Percentiles rank a stretch among this genome's conserved stretches.
These are phyloP conservation scores for Neurospora sp. DNA, from an alignment of 495 filamentous ascomycete genomes.

Conservation along the genomic window DNA sequence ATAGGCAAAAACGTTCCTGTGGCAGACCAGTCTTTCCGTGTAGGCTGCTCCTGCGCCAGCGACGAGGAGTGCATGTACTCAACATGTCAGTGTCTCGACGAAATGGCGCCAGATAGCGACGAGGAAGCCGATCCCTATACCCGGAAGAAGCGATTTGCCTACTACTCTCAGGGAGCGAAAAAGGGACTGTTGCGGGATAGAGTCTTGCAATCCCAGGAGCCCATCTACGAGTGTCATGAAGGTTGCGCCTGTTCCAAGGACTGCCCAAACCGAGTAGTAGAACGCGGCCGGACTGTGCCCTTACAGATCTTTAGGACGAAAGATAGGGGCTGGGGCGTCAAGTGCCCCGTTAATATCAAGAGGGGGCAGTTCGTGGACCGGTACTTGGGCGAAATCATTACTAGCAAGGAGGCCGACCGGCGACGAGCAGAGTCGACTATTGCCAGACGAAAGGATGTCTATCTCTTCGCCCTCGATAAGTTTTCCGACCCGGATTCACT, in stretches of 20 bases:
- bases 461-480: conserved; percentile 82
- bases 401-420: conserved; percentile 51
- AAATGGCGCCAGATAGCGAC: conserved; percentile 32
- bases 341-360: conserved; percentile 54
- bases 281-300: conserved; percentile 61
- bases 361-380: conserved; percentile 79
- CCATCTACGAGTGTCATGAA: conserved; percentile 77
- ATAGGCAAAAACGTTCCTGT: conserved; percentile 34
- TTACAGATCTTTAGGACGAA: conserved; percentile 76
- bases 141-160: conserved; percentile 30
- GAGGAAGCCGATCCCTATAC: conserved; percentile 10
- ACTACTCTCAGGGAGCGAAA: conserved; percentile 31
- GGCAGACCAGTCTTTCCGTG: conserved; percentile 37
- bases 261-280: conserved; percentile 77
- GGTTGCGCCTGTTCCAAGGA: conserved; percentile 53
- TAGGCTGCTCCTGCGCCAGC: conserved; percentile 43
- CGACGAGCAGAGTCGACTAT: conserved; percentile 46
- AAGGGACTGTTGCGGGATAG: conserved; percentile 32
- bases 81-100: conserved; percentile 43
- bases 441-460: conserved; percentile 47
- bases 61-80: conserved; percentile 37
- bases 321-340: conserved; percentile 74
- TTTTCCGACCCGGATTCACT: conserved; percentile 43
- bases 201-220: conserved; percentile 41
- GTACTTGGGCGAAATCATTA: conserved; percentile 85